Conservation (phyloP, 163 green algal genomes). For the Trebouxiophyceae sp. region DNA sequence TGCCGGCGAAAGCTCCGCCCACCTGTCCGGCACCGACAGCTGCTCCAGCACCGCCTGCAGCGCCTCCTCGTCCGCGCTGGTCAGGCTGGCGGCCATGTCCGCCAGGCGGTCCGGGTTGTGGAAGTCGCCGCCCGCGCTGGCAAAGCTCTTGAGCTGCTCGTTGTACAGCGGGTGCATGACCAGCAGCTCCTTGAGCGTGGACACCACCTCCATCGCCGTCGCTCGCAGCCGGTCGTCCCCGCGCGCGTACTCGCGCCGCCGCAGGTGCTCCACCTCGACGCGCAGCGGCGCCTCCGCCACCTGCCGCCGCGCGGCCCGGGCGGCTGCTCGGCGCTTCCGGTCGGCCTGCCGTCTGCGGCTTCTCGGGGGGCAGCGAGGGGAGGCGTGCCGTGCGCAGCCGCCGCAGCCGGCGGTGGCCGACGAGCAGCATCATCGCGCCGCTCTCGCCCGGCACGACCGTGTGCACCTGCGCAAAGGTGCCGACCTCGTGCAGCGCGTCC, state of each 20-base stretch:
- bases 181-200: slow-evolving; percentile 91
- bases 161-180: slow-evolving; percentile 91
- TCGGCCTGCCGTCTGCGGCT: too few relatives aligned
- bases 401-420: slow-evolving; percentile 87
- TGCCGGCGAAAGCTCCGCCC: slow-evolving; percentile 28
- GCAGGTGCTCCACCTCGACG: slow-evolving; percentile 77
- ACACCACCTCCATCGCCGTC: slow-evolving; percentile 90
- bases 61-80: slow-evolving; percentile 60
- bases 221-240: slow-evolving; percentile 74
- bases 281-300: slow-evolving; percentile 31
- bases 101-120: slow-evolving; percentile 80
- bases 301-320: too few relatives aligned
- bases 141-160: slow-evolving; percentile 79
- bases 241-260: slow-evolving; percentile 61
- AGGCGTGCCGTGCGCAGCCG: too few relatives aligned
- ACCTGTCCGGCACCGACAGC: slow-evolving; percentile 49
- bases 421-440: slow-evolving; percentile 79
- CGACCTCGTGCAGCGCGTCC: slow-evolving; percentile 56
- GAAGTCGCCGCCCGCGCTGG: slow-evolving; percentile 55
- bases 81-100: slow-evolving; percentile 84
- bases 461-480: slow-evolving; percentile 81
- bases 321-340: too few relatives aligned
- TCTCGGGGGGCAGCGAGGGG: too few relatives aligned
- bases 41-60: slow-evolving; percentile 76
- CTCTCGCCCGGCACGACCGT: slow-evolving; percentile 1